Percentiles rank a stretch among this genome's conserved stretches.
These are phyloP conservation scores for Brasilioporus rufonigricans DNA, from an alignment of 768 basidiomycete species.

Conservation along the genomic window DNA sequence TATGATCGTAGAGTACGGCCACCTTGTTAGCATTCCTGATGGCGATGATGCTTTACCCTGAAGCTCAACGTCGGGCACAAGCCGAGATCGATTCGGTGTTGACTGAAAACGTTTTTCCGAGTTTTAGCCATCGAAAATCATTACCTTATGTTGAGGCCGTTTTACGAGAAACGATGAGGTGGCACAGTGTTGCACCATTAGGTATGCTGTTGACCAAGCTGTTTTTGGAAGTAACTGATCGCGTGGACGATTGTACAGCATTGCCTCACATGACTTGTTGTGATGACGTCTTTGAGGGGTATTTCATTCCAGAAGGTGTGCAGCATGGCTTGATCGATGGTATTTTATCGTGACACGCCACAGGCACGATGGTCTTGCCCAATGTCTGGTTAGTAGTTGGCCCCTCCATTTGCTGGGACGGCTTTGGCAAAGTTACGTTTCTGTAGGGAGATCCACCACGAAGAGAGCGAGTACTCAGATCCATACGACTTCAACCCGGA, in stretches of 20 bases:
- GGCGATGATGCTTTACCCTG: conserved; percentile 31
- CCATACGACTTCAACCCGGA: conserved; percentile 29
- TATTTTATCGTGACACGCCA: conserved; percentile 2
- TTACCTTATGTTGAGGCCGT: conserved; percentile 31
- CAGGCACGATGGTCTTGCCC: conserved; percentile 27
- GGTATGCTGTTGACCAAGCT: conserved; percentile 14
- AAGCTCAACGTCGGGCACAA: conserved; percentile 29
- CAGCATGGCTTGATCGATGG: not conserved
- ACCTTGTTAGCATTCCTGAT: conserved; percentile 26
- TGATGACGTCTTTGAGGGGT: conserved; percentile 47
- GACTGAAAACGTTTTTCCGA: conserved; percentile 15
- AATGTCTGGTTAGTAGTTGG: conserved; percentile 28
- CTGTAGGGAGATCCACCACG: conserved; percentile 30
- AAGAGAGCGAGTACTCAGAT: conserved; percentile 27
- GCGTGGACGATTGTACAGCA: conserved; percentile 10
- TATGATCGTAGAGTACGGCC: conserved; percentile 18
- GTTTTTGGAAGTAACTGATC: conserved; percentile 6
- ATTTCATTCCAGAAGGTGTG: conserved; percentile 38
- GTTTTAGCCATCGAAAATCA: conserved; percentile 25
- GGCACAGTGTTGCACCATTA: conserved; percentile 30
- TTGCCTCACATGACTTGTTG: conserved; percentile 27
- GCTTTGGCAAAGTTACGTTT: not conserved
- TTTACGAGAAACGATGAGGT: conserved; percentile 32
- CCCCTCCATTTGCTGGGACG: not conserved
- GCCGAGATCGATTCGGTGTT: conserved; percentile 29